Percentiles rank a stretch among this genome's conserved stretches.
Conservation (phyloP, 192 early-diverging fungal species). For the Coemansia sp. region DNA sequence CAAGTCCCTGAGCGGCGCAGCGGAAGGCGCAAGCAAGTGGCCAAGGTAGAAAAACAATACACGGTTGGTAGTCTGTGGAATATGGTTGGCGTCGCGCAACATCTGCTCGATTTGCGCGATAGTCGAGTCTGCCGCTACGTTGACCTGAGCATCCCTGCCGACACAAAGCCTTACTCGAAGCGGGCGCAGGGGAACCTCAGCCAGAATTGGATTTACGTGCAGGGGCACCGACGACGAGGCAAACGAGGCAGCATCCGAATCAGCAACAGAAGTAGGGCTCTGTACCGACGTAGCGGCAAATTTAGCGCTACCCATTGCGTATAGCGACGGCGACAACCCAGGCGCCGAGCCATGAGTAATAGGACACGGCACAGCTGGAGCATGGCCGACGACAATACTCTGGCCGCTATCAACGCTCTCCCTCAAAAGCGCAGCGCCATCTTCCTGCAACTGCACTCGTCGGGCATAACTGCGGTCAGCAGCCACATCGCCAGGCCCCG, state of each 20-base stretch:
- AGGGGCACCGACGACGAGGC: slow-evolving; percentile 7
- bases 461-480: slow-evolving; percentile 4
- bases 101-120: slow-evolving; percentile 36
- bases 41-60: slow-evolving; percentile 60
- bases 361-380: neutral
- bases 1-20: slow-evolving; percentile 29
- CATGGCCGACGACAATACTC: neutral
- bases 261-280: slow-evolving; percentile 14
- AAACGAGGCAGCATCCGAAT: slow-evolving; percentile 8
- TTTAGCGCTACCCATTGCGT: neutral
- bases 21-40: slow-evolving; percentile 36
- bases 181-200: neutral
- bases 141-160: slow-evolving; percentile 19
- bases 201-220: neutral
- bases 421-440: neutral
- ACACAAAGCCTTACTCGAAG: slow-evolving; percentile 24
- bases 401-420: neutral
- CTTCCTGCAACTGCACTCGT: neutral
- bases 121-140: slow-evolving; percentile 21
- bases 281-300: slow-evolving; percentile 1
- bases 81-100: slow-evolving; percentile 17
- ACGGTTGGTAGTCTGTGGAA: slow-evolving; percentile 12
- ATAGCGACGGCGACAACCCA: slow-evolving; percentile 5
- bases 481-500: neutral
- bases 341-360: neutral